Percentiles rank a stretch among this genome's conserved stretches.
phyloP scores from a whole-genome alignment of 2,329 filamentous ascomycete species.

The Xylariaceae sp. region DNA sequence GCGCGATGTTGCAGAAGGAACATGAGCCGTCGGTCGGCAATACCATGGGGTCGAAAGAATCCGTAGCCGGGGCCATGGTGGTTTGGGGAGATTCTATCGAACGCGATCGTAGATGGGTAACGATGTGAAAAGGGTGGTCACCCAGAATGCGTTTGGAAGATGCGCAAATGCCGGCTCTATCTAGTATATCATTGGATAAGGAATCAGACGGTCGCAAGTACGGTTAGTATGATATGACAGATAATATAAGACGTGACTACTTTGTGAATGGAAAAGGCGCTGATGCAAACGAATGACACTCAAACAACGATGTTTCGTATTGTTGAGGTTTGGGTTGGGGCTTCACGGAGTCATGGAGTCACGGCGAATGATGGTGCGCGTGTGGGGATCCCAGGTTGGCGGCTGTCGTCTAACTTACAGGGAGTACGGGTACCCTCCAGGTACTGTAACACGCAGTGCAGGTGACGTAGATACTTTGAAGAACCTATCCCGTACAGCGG shows the following conservation, averaged over 20 bases:
- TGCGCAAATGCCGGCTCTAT: neutral
- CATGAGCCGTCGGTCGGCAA: conserved; percentile 41
- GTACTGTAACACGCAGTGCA: no score
- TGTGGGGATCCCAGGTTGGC: no score
- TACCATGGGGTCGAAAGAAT: conserved; percentile 36
- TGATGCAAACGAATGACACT: neutral
- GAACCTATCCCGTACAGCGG: no score
- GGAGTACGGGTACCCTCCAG: no score
- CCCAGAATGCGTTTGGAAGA: neutral
- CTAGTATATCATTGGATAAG: neutral
- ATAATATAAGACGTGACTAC: neutral
- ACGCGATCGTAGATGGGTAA: neutral
- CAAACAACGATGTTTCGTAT: no score
- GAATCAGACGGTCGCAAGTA: neutral
- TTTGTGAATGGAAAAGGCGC: neutral
- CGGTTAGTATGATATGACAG: neutral
- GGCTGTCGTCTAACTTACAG: no score
- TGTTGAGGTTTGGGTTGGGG: no score
- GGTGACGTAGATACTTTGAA: no score
- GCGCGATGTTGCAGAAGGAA: conserved; percentile 60
- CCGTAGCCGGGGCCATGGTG: conserved; percentile 1
- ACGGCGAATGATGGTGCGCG: no score
- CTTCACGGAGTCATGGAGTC: no score
- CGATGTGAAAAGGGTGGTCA: neutral
- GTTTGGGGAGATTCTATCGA: neutral